Conservation (phyloP, 2,329 filamentous ascomycete genomes). For the Coniochaeta sp. region DNA sequence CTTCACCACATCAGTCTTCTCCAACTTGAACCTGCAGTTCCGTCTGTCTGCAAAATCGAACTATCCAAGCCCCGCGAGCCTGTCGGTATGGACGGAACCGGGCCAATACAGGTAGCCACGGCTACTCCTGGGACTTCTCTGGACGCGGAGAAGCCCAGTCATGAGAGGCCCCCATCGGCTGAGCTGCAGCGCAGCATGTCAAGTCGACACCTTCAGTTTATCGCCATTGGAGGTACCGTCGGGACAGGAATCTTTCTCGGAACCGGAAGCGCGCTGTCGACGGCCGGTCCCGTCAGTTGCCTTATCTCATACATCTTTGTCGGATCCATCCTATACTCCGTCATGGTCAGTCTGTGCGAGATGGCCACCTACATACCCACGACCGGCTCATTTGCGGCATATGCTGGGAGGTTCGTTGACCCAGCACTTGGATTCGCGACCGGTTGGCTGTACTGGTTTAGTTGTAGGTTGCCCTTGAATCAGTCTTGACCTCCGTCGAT, state of each 20-base stretch:
- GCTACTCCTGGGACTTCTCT: neutral
- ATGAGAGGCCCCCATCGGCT: neutral
- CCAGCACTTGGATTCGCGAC: constrained; percentile 50
- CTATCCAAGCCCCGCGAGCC: neutral
- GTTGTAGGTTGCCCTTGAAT: constrained; percentile 37
- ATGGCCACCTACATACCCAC: constrained; percentile 76
- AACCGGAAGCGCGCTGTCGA: constrained; percentile 54
- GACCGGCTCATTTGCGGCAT: constrained; percentile 68
- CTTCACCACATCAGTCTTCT: neutral
- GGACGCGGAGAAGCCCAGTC: neutral
- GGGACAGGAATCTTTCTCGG: constrained; percentile 69
- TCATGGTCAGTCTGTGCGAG: constrained; percentile 65
- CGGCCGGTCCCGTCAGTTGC: constrained; percentile 57
- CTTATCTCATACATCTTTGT: constrained; percentile 65
- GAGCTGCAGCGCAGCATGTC: constrained; percentile 2
- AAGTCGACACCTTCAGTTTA: constrained; percentile 39
- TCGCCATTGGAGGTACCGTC: constrained; percentile 55
- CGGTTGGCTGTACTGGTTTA: constrained; percentile 81
- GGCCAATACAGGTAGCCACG: neutral
- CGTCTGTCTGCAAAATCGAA: neutral
- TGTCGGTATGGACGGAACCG: neutral
- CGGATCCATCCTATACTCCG: constrained; percentile 65
- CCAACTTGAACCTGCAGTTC: neutral
- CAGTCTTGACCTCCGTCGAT: neutral
- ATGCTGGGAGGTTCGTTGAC: constrained; percentile 67